phyloP scores from a whole-genome alignment of 148 eudicot genomes.

The Fallopia convolvulus region DNA sequence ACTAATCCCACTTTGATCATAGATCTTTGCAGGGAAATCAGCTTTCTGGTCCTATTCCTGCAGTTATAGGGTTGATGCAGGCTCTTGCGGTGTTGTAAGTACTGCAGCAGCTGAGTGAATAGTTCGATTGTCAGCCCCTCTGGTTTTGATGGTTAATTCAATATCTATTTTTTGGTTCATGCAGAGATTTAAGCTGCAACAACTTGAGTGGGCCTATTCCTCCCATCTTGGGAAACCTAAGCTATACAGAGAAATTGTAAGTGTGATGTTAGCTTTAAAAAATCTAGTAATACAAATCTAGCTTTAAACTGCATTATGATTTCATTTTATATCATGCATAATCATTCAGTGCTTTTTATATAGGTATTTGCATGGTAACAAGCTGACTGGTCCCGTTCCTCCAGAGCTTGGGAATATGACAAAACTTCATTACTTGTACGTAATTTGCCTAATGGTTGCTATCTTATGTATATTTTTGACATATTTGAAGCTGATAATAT shows the following conservation, averaged over 20 bases:
- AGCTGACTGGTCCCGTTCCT: conserved; percentile 74
- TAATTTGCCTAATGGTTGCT: background rate
- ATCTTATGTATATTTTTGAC: background rate
- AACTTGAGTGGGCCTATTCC: conserved; percentile 83
- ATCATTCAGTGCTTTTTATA: background rate
- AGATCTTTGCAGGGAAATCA: conserved; percentile 93
- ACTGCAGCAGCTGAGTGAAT: background rate
- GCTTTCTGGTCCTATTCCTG: conserved; percentile 75
- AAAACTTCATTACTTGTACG: conserved; percentile 88
- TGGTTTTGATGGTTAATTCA: background rate
- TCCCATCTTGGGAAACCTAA: conserved; percentile 83
- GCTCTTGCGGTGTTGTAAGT: conserved; percentile 98
- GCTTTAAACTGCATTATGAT: background rate
- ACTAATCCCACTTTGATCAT: background rate
- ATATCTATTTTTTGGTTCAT: background rate
- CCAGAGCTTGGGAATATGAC: conserved; percentile 98
- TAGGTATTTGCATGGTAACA: conserved; percentile 93
- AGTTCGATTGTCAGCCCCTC: background rate
- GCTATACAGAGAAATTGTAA: conserved; percentile 90
- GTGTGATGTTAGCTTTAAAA: conserved; percentile 15
- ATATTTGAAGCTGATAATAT: background rate
- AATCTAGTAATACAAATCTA: background rate
- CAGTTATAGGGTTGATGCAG: conserved; percentile 97
- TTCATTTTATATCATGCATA: background rate
- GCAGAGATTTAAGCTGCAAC: conserved; percentile 88